Evolutionary conservation across 2,329 filamentous ascomycete species (phyloP).

Genomic region (Epicoccum nigrum): DNA sequence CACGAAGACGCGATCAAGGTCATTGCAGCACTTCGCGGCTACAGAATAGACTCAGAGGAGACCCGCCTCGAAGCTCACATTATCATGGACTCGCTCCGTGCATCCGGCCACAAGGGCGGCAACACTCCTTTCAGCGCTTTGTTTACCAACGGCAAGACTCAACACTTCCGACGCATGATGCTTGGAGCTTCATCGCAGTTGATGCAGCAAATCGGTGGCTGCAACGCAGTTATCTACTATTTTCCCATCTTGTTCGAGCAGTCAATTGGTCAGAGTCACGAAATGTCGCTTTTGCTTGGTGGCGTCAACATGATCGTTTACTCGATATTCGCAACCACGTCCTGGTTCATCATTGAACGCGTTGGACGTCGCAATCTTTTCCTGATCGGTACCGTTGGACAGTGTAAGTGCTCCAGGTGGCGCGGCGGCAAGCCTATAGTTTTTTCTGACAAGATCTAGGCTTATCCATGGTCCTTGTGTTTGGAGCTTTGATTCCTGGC

Average conservation of each 20-base stretch:
- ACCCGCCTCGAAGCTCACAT: conserved; percentile 67
- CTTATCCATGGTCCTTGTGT: conserved; percentile 58
- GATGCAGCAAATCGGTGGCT: conserved; percentile 40
- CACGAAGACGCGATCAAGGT: conserved; percentile 64
- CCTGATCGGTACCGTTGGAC: conserved; percentile 55
- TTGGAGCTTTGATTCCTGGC: conserved; percentile 47
- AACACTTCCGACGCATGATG: conserved; percentile 69
- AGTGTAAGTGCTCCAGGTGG: conserved; percentile 30
- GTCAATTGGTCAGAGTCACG: conserved; percentile 58
- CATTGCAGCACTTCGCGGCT: conserved; percentile 57
- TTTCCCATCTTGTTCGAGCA: conserved; percentile 51
- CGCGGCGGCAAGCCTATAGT: no score
- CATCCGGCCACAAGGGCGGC: conserved; percentile 50
- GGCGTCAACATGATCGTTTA: conserved; percentile 64
- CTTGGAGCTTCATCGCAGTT: conserved; percentile 60
- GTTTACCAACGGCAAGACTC: conserved; percentile 67
- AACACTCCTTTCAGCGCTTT: conserved; percentile 58
- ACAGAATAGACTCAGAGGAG: conserved; percentile 59
- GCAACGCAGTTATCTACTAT: conserved; percentile 54
- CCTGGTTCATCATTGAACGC: conserved; percentile 69
- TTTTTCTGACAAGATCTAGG: conserved; percentile 29
- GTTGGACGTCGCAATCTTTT: conserved; percentile 58
- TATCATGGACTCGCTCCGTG: conserved; percentile 64
- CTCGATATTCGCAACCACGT: conserved; percentile 61
- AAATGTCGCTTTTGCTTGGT: conserved; percentile 52